phyloP scores from a whole-genome alignment of 2,329 filamentous ascomycete genomes.

The Pseudopithomyces maydicus region DNA sequence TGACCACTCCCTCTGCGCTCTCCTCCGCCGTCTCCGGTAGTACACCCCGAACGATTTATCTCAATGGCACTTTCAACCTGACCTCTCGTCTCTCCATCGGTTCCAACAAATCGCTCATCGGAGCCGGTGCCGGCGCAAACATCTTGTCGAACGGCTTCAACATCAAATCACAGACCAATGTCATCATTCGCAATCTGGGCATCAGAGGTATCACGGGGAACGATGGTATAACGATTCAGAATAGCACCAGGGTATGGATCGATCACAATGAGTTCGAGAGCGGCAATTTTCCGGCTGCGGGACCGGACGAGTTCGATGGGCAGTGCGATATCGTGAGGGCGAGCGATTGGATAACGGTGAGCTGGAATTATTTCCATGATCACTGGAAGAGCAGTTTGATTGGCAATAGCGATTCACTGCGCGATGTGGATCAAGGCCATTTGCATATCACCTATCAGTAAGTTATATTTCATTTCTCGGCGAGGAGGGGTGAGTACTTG shows the following conservation, averaged over 20 bases:
- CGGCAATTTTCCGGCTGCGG: constrained; percentile 58
- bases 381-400: constrained; percentile 67
- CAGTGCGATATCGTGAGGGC: constrained; percentile 68
- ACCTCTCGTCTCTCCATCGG: constrained; percentile 51
- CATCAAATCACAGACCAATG: constrained; percentile 60
- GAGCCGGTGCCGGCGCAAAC: constrained; percentile 50
- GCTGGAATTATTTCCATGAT: constrained; percentile 58
- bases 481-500: neutral
- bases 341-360: constrained; percentile 65
- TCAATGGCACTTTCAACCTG: constrained; percentile 50
- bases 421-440: constrained; percentile 63
- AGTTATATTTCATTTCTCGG: neutral
- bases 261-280: constrained; percentile 71
- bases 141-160: constrained; percentile 56
- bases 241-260: constrained; percentile 63
- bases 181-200: constrained; percentile 67
- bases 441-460: constrained; percentile 66
- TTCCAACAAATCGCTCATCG: constrained; percentile 49
- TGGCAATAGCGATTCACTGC: constrained; percentile 64
- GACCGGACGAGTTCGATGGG: constrained; percentile 70
- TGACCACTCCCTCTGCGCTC: constrained; percentile 32
- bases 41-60: constrained; percentile 46
- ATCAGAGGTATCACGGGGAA: constrained; percentile 63
- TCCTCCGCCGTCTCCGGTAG: constrained; percentile 31
- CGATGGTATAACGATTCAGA: constrained; percentile 66